Evolutionary conservation across 2,329 filamentous ascomycete species (phyloP).

Genomic region (Furcasterigmium sp.): DNA sequence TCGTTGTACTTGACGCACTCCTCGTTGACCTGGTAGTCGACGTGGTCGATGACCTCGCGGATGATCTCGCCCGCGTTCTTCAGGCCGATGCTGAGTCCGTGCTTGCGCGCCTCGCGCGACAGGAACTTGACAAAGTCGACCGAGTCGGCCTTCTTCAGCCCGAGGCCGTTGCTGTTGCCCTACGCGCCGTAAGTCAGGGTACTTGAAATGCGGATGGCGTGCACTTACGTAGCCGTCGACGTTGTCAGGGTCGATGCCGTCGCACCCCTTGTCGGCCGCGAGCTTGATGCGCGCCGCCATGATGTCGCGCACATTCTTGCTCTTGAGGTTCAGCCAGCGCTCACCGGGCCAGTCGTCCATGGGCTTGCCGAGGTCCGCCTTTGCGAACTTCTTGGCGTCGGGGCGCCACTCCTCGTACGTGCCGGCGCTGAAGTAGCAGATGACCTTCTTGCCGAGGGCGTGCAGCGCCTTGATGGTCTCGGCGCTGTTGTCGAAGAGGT

Average conservation of each 20-base stretch:
- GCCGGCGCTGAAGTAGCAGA: slow-evolving; percentile 73
- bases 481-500: slow-evolving; percentile 49
- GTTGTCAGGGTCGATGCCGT: slow-evolving; percentile 68
- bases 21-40: slow-evolving; percentile 66
- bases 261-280: slow-evolving; percentile 59
- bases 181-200: slow-evolving; percentile 11
- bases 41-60: slow-evolving; percentile 33
- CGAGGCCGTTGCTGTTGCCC: slow-evolving; percentile 58
- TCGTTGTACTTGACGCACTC: slow-evolving; percentile 59
- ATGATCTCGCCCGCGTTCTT: slow-evolving; percentile 66
- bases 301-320: slow-evolving; percentile 54
- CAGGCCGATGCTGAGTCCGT: slow-evolving; percentile 57
- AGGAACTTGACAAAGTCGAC: slow-evolving; percentile 58
- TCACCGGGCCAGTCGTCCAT: slow-evolving; percentile 63
- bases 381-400: slow-evolving; percentile 50
- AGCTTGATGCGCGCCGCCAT: slow-evolving; percentile 57
- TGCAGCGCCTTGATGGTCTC: slow-evolving; percentile 49
- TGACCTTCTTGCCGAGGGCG: slow-evolving; percentile 53
- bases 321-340: slow-evolving; percentile 59
- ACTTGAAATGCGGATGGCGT: not conserved
- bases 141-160: slow-evolving; percentile 50
- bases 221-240: slow-evolving; percentile 56
- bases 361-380: slow-evolving; percentile 49
- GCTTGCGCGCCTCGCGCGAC: slow-evolving; percentile 44
- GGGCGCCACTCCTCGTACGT: slow-evolving; percentile 60